Evolutionary conservation across 2,329 filamentous ascomycete species (phyloP), one percentile per base, ranked within the genome.

Genomic region (Phyllosticta paracitricarpa): DNA sequence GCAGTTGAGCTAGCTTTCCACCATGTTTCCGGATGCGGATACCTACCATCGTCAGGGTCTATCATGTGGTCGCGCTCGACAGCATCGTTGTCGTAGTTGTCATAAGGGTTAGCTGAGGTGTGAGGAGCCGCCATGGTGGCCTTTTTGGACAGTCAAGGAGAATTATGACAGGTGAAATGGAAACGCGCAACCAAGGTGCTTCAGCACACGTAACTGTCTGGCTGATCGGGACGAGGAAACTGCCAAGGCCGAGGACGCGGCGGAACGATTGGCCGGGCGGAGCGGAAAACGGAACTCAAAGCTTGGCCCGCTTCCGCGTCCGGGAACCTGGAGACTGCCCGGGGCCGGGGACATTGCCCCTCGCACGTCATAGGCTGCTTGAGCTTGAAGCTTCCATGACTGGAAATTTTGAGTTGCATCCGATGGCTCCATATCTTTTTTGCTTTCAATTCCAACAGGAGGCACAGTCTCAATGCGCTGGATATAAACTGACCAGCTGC

Each of bases 21-120:
- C 64, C 63, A 68, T 63, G 51, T 35, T 24, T 35, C 52, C 52
- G 52, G 14, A 54, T 54, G 54, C 55, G 30, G 54, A 26, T 51
- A 59, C 69, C 63, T 71, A 81, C 78, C 78, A 72, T 81, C 79
- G 68, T 81, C 79, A 22, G 79, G 78, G 67, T 81, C 79, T 58
- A 81, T 81, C 64, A 81, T 73, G 19, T 61, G 59, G 69, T 81
- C 78, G 66, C 78, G 77, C 66, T 79, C 77, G 52, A 78, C 70
- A 22, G 74, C 72, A 61, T 78, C 76, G 65, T 73, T 71, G 66
- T 80, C 77, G 67, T 79, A 79, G 57, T 71, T 71, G 55, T 72
- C 70, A 68, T 73, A 73, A 14, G 71, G 69, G 63, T 72, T 74
- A 64, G 40, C 17, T n/a, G 40, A 48, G 40, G 40, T n/a, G 40